Conservation (phyloP, 108 stramenopile genomes). For the Conticribra weissflogii region DNA sequence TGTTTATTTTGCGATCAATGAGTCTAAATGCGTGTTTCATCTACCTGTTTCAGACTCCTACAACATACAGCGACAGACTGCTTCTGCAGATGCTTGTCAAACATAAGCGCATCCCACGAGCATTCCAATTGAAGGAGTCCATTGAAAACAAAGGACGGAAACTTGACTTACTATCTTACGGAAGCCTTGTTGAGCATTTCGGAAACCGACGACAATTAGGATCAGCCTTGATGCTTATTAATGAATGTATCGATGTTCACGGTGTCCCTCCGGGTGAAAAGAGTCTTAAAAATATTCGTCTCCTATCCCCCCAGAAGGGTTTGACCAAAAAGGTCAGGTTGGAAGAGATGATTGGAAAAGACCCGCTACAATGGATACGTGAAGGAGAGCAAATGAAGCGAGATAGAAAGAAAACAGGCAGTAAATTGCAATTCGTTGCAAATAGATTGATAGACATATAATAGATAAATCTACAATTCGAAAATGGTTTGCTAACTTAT, state of each 20-base stretch:
- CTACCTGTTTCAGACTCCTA: conserved; percentile 53
- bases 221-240: conserved; percentile 75
- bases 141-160: conserved; percentile 66
- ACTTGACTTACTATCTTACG: conserved; percentile 78
- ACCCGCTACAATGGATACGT: conserved; percentile 78
- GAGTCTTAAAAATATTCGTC: conserved; percentile 55
- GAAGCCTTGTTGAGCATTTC: conserved; percentile 77
- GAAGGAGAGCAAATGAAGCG: conserved; percentile 69
- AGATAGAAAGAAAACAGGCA: conserved; percentile 61
- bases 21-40: too few species aligned
- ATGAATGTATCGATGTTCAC: conserved; percentile 77
- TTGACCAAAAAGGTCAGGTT: conserved; percentile 53
- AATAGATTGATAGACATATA: conserved; percentile 52
- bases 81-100: conserved; percentile 82
- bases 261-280: conserved; percentile 74
- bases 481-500: too few species aligned
- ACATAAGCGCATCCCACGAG: conserved; percentile 67
- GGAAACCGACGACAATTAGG: conserved; percentile 67
- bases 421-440: conserved; percentile 29
- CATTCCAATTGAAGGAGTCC: conserved; percentile 67
- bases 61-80: conserved; percentile 78
- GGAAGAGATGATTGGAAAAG: conserved; percentile 67
- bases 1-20: too few species aligned
- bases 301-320: conserved; percentile 53
- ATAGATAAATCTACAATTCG: neutral